Conservation (phyloP, 805 yeast genomes). For the Wickerhamomyces kurtzmanii region DNA sequence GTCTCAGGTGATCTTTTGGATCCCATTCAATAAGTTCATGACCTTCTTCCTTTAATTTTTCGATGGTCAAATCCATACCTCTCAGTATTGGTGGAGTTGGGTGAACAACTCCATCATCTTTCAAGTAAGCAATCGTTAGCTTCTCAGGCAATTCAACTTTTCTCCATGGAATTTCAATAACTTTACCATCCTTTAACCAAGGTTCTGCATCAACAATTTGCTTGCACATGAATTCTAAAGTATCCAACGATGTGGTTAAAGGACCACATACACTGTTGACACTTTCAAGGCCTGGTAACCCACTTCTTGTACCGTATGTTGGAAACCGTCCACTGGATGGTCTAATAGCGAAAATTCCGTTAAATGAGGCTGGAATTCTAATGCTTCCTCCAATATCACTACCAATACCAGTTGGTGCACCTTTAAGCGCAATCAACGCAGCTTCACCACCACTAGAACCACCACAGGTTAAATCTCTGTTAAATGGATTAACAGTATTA, state of each 20-base stretch:
- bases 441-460: slow-evolving; percentile 51
- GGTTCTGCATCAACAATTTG: slow-evolving; percentile 25
- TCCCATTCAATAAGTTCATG: slow-evolving; percentile 42
- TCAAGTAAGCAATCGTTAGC: slow-evolving; percentile 29
- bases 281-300: slow-evolving; percentile 24
- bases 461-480: slow-evolving; percentile 32
- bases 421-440: slow-evolving; percentile 31
- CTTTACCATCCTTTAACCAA: slow-evolving; percentile 31
- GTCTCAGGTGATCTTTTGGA: slow-evolving; percentile 26
- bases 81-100: slow-evolving; percentile 42
- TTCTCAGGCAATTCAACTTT: slow-evolving; percentile 22
- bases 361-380: slow-evolving; percentile 35
- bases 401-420: slow-evolving; percentile 44
- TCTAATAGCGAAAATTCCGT: slow-evolving; percentile 30
- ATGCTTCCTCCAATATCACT: slow-evolving; percentile 46
- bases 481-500: slow-evolving; percentile 34
- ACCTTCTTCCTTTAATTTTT: slow-evolving; percentile 28
- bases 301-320: slow-evolving; percentile 21
- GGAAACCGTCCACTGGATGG: slow-evolving; percentile 38
- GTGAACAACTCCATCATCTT: slow-evolving; percentile 31
- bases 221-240: slow-evolving; percentile 24
- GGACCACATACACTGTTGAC: slow-evolving; percentile 40
- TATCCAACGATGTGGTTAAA: slow-evolving; percentile 25
- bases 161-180: slow-evolving; percentile 32
- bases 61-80: slow-evolving; percentile 26